phyloP scores from a whole-genome alignment of 2,329 filamentous ascomycete genomes.

The Fusarium udum region DNA sequence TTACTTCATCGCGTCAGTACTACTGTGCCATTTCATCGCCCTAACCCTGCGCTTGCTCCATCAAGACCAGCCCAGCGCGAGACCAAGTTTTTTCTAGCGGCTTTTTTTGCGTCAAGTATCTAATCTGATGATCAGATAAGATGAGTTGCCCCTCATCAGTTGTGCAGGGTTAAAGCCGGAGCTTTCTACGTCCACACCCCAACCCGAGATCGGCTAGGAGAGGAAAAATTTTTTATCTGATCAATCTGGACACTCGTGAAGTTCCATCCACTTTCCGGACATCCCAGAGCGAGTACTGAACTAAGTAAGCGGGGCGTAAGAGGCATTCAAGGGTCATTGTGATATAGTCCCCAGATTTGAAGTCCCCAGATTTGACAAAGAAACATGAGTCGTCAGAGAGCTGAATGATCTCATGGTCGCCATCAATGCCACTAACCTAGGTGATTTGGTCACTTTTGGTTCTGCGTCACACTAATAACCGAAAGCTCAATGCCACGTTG shows the following conservation, averaged over 20 bases:
- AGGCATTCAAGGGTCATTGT: background rate
- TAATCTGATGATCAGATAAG: constrained; percentile 60
- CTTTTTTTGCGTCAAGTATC: constrained; percentile 41
- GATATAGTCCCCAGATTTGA: background rate
- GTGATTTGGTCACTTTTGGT: background rate
- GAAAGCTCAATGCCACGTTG: background rate
- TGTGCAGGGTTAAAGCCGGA: background rate
- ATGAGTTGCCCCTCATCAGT: constrained; percentile 39
- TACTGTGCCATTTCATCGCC: background rate
- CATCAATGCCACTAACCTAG: background rate
- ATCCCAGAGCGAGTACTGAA: background rate
- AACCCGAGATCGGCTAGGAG: constrained; percentile 37
- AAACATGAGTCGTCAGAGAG: background rate
- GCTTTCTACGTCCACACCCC: constrained; percentile 21
- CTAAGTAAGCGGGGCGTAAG: background rate
- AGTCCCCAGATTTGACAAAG: background rate
- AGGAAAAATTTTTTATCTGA: constrained; percentile 43
- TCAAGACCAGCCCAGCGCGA: background rate
- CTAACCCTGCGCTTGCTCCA: background rate
- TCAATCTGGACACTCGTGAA: constrained; percentile 19
- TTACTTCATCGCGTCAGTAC: constrained; percentile 5
- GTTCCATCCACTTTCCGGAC: background rate
- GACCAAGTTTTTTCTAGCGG: constrained; percentile 23
- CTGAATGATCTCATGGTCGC: background rate
- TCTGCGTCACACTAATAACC: background rate